Evolutionary conservation across 805 yeast species (phyloP).

Genomic region (Ogataea paradorogensis): DNA sequence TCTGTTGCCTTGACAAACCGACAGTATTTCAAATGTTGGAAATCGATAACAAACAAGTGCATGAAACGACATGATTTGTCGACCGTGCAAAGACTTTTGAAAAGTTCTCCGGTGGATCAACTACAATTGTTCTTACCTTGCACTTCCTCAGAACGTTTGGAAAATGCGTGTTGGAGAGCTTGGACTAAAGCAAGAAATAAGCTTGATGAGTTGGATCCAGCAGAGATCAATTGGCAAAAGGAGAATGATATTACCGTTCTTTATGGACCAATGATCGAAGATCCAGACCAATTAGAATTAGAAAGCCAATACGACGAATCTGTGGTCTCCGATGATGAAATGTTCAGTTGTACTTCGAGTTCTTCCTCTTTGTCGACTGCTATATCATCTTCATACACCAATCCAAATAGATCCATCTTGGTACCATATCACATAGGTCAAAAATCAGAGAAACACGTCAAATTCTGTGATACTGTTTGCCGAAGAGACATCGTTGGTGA

Average conservation of each 20-base stretch:
- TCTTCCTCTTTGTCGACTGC: slow-evolving; percentile 10
- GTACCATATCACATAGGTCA: not conserved
- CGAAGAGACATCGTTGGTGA: slow-evolving; percentile 46
- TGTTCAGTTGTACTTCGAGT: slow-evolving; percentile 12
- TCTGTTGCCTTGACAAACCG: slow-evolving; percentile 35
- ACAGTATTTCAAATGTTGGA: slow-evolving; percentile 42
- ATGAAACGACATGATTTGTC: slow-evolving; percentile 34
- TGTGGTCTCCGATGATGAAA: slow-evolving; percentile 9
- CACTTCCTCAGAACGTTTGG: slow-evolving; percentile 47
- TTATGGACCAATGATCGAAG: slow-evolving; percentile 45
- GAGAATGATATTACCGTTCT: slow-evolving; percentile 53
- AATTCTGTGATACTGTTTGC: slow-evolving; percentile 41
- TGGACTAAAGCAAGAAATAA: slow-evolving; percentile 81
- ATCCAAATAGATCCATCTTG: not conserved
- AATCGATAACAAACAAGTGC: slow-evolving; percentile 34
- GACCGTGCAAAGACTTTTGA: slow-evolving; percentile 23
- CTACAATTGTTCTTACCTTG: slow-evolving; percentile 34
- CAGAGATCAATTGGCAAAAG: slow-evolving; percentile 51
- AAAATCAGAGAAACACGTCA: slow-evolving; percentile 30
- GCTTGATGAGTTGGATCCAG: slow-evolving; percentile 44
- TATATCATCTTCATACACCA: slow-evolving; percentile 1
- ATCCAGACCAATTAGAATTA: not conserved
- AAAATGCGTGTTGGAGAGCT: slow-evolving; percentile 90
- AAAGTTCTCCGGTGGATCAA: slow-evolving; percentile 31
- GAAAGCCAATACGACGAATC: not conserved